Conservation (phyloP, 495 filamentous ascomycete species). For the Articulospora tetracladia region DNA sequence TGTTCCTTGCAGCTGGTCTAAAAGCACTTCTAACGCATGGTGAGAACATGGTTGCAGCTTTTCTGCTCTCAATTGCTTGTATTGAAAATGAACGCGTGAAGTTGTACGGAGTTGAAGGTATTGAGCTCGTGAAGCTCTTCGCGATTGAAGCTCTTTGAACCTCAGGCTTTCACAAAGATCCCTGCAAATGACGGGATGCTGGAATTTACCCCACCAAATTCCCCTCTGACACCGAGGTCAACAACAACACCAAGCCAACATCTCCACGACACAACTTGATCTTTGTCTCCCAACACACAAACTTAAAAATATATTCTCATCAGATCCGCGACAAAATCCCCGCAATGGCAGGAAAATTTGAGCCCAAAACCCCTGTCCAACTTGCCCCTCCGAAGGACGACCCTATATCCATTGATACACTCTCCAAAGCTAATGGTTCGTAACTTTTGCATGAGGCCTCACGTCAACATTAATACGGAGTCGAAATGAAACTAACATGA, state of each 20-base stretch:
- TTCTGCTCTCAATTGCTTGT: not conserved
- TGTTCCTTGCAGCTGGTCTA: conserved; percentile 12
- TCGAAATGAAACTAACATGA: not conserved
- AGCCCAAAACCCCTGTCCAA: conserved; percentile 77
- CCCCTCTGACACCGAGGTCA: not conserved
- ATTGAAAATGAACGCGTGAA: not conserved
- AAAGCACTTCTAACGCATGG: conserved; percentile 11
- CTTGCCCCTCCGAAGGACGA: conserved; percentile 88
- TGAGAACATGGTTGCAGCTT: conserved; percentile 19
- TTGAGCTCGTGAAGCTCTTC: conserved; percentile 7
- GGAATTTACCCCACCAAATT: not conserved
- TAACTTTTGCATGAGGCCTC: not conserved
- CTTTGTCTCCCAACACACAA: too few species aligned
- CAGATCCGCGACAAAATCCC: not conserved
- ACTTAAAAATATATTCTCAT: too few species aligned
- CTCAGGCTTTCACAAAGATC: not conserved
- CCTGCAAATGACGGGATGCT: not conserved
- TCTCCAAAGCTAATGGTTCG: conserved; percentile 81
- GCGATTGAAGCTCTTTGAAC: not conserved
- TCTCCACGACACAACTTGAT: too few species aligned
- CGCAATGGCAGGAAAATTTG: conserved; percentile 66
- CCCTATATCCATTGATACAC: conserved; percentile 67
- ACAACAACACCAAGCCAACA: not conserved
- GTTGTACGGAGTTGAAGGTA: not conserved
- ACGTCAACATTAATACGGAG: too few species aligned